These are phyloP conservation scores for Tetraselmis chui DNA, from an alignment of 139 green algal genomes.

Conservation along the genomic window DNA sequence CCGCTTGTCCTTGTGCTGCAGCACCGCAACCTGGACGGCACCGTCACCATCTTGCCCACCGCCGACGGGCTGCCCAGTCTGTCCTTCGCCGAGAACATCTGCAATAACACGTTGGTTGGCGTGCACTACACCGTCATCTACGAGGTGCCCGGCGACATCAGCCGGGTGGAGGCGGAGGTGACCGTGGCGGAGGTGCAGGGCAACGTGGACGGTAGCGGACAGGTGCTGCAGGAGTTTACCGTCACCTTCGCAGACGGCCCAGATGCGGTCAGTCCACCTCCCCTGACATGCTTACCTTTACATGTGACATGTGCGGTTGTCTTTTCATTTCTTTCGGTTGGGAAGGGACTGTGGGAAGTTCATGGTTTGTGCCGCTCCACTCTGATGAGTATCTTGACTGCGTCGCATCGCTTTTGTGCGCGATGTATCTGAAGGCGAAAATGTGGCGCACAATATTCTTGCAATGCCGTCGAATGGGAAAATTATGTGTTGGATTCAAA, in stretches of 20 bases:
- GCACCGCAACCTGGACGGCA: neutral
- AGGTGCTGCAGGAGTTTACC: neutral
- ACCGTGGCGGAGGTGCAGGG: neutral
- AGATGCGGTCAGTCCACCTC: neutral
- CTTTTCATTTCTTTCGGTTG: no score
- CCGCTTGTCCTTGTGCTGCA: neutral
- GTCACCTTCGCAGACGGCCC: neutral
- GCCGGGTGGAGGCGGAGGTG: neutral
- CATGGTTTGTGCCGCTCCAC: no score
- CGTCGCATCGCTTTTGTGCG: no score
- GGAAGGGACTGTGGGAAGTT: no score
- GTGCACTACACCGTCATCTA: neutral
- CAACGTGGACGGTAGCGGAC: neutral
- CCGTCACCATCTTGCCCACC: neutral
- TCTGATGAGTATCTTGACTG: no score
- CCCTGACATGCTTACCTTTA: no score
- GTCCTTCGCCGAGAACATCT: neutral
- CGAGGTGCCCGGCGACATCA: neutral
- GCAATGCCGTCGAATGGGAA: no score
- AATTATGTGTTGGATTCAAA: no score
- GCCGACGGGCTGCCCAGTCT: neutral
- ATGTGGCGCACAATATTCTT: no score
- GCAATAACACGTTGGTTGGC: neutral
- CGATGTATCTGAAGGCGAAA: no score
- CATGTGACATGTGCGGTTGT: no score